Evolutionary conservation across 2,329 filamentous ascomycete genomes (phyloP).

Genomic region (Ophiostoma novo-ulmi): DNA sequence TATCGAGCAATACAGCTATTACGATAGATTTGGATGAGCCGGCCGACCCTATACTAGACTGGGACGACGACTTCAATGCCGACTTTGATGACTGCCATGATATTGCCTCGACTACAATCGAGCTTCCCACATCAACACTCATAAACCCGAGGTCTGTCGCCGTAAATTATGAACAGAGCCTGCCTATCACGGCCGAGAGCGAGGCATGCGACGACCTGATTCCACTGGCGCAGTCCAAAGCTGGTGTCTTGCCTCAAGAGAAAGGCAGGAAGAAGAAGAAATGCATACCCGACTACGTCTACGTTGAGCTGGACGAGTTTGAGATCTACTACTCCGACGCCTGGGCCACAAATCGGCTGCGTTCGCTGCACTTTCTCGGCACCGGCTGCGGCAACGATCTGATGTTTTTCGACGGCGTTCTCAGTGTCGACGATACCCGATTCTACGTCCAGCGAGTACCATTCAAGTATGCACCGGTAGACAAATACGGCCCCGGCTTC

Average conservation of each 20-base stretch:
- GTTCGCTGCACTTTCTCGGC: conserved; percentile 50
- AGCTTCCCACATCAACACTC: conserved; percentile 31
- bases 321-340: conserved; percentile 47
- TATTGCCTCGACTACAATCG: conserved; percentile 18
- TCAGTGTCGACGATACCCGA: conserved; percentile 41
- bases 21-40: background rate
- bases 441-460: conserved; percentile 52
- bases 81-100: background rate
- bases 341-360: conserved; percentile 45
- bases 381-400: conserved; percentile 39
- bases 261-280: conserved; percentile 17
- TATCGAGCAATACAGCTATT: background rate
- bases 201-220: conserved; percentile 9
- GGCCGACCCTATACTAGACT: too few relatives aligned
- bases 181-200: background rate
- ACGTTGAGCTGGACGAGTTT: conserved; percentile 55
- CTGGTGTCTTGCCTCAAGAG: background rate
- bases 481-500: conserved; percentile 54
- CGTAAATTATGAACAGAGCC: conserved; percentile 16
- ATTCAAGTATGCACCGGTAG: conserved; percentile 58
- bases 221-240: conserved; percentile 27
- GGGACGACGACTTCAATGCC: background rate
- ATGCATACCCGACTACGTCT: conserved; percentile 35
- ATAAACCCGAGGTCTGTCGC: conserved; percentile 31
- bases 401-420: conserved; percentile 54